Percentiles rank a stretch among this genome's conserved stretches.
These are phyloP conservation scores for Zanthoxylum bungeanum DNA, from an alignment of 345 rosid genomes.

Conservation along the genomic window DNA sequence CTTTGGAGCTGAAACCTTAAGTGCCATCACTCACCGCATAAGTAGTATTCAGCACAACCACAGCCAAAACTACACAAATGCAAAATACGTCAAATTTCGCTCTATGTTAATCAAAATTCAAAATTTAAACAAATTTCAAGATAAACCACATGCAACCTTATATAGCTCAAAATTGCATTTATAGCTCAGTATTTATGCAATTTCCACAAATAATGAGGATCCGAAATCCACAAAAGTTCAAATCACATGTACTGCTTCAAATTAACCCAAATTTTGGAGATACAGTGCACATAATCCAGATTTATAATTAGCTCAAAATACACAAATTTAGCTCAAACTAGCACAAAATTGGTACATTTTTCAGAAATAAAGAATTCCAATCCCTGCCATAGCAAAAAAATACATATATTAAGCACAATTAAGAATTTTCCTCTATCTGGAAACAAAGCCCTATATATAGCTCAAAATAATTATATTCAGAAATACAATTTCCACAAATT, in stretches of 20 bases:
- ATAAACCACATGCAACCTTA: neutral
- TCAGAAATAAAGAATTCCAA: slow-evolving; percentile 10
- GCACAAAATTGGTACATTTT: neutral
- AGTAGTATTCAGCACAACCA: slow-evolving; percentile 20
- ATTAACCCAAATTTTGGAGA: neutral
- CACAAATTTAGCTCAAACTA: neutral
- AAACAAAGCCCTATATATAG: neutral
- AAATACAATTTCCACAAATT: neutral
- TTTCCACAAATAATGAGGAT: neutral
- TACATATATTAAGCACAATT: slow-evolving; percentile 7
- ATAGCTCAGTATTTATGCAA: neutral
- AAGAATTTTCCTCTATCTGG: neutral
- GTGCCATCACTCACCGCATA: slow-evolving; percentile 64
- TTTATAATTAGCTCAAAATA: neutral
- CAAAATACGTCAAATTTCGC: slow-evolving; percentile 1
- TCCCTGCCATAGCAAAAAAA: neutral
- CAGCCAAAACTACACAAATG: slow-evolving; percentile 18
- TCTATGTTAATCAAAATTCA: slow-evolving; percentile 9
- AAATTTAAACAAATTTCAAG: neutral
- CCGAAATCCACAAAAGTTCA: neutral
- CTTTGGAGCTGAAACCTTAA: slow-evolving; percentile 56
- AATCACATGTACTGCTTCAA: neutral
- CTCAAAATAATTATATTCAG: neutral
- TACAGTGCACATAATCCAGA: neutral
- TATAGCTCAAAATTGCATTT: neutral